Evolutionary conservation across 768 basidiomycete species (phyloP).

Genomic region (Hydnomerulius pinastri): DNA sequence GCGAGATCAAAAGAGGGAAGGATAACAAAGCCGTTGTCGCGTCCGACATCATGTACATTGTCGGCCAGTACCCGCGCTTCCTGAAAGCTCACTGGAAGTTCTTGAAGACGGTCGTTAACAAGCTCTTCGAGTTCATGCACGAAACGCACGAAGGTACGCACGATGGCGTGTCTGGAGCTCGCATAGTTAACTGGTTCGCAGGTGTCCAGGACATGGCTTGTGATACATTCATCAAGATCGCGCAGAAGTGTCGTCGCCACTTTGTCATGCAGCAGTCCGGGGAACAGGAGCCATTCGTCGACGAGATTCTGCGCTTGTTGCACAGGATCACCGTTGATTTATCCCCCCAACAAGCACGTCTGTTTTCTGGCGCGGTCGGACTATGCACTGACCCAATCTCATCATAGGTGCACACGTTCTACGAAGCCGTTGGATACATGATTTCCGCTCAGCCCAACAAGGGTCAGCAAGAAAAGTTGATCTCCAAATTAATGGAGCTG

Average conservation of each 20-base stretch:
- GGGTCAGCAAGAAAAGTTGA: constrained; percentile 92
- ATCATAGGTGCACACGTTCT: constrained; percentile 87
- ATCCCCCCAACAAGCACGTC: constrained; percentile 74
- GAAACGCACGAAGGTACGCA: constrained; percentile 91
- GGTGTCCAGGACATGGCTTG: constrained; percentile 99
- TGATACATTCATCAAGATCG: constrained; percentile 99
- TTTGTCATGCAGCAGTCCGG: constrained; percentile 99
- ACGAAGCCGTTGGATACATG: constrained; percentile 99
- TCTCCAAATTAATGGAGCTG: constrained; percentile 93
- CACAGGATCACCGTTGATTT: constrained; percentile 95
- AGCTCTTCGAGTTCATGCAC: constrained; percentile 99
- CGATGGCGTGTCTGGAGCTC: not conserved
- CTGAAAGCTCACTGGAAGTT: constrained; percentile 99
- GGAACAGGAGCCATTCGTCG: constrained; percentile 96
- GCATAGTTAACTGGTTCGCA: constrained; percentile 29
- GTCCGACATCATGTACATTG: constrained; percentile 97
- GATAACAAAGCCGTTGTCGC: constrained; percentile 99
- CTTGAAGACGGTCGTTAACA: constrained; percentile 99
- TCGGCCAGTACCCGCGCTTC: constrained; percentile 99
- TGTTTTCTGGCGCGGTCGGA: not conserved
- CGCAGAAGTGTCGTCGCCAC: constrained; percentile 96
- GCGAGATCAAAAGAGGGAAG: constrained; percentile 98
- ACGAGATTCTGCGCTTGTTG: constrained; percentile 90
- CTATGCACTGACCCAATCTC: constrained; percentile 10
- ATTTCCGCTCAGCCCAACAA: constrained; percentile 99